Percentiles rank a stretch among this genome's conserved stretches.
Conservation (phyloP, 2,329 filamentous ascomycete species). For the Ophiostoma triangulosporum region DNA sequence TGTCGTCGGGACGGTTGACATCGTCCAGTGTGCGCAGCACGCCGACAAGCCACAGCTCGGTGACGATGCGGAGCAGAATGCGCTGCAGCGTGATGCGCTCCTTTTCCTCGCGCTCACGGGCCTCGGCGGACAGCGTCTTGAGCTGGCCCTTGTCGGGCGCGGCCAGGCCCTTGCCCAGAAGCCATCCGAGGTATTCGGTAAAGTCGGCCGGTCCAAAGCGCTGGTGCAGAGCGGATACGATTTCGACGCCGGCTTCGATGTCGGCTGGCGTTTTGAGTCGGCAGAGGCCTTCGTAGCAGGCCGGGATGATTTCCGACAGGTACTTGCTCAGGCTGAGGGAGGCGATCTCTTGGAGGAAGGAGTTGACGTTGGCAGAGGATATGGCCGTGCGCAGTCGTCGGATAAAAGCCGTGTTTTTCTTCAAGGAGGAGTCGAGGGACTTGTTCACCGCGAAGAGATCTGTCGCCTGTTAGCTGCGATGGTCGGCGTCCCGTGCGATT, state of each 20-base stretch:
- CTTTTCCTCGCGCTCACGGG: slow-evolving; percentile 90
- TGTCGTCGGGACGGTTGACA: slow-evolving; percentile 47
- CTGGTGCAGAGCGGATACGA: slow-evolving; percentile 89
- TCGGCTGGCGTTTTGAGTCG: slow-evolving; percentile 86
- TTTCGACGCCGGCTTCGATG: slow-evolving; percentile 80
- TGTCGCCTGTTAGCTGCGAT: slow-evolving; percentile 21
- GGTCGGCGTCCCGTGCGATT: background rate
- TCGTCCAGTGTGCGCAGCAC: slow-evolving; percentile 70
- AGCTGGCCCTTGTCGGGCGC: slow-evolving; percentile 76
- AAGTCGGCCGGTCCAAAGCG: slow-evolving; percentile 85
- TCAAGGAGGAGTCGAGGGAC: slow-evolving; percentile 84
- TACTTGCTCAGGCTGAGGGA: slow-evolving; percentile 91
- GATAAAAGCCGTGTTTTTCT: slow-evolving; percentile 97
- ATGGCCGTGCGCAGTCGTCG: slow-evolving; percentile 88
- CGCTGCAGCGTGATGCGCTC: slow-evolving; percentile 79
- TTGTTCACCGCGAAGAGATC: slow-evolving; percentile 66
- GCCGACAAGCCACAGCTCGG: slow-evolving; percentile 89
- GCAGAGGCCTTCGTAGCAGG: slow-evolving; percentile 87
- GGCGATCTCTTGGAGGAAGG: slow-evolving; percentile 81
- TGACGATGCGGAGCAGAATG: slow-evolving; percentile 75
- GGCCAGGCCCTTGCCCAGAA: slow-evolving; percentile 78
- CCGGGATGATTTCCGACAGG: slow-evolving; percentile 90
- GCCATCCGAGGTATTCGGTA: slow-evolving; percentile 83
- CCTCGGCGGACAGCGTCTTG: slow-evolving; percentile 65
- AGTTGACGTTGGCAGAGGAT: slow-evolving; percentile 61